These are phyloP conservation scores for Thelephora terrestris DNA, from an alignment of 1,284 basidiomycete genomes.

Conservation along the genomic window DNA sequence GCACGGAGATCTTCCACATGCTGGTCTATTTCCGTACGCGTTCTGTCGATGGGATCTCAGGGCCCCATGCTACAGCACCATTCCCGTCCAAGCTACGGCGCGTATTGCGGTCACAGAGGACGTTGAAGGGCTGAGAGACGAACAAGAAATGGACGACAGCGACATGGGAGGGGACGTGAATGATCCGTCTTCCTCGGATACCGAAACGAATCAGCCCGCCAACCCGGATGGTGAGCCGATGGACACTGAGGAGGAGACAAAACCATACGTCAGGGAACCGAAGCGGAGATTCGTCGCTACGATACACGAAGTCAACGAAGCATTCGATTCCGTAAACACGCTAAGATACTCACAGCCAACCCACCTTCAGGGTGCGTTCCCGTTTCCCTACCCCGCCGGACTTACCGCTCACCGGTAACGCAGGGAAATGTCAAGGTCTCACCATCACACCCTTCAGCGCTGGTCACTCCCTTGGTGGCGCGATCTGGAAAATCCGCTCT, in stretches of 20 bases:
- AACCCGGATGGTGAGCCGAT: neutral
- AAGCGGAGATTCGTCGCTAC: constrained; percentile 63
- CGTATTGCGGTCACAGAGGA: constrained; percentile 83
- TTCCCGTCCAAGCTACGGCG: constrained; percentile 96
- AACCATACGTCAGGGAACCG: constrained; percentile 13
- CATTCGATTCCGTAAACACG: constrained; percentile 88
- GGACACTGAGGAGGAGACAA: constrained; percentile 9
- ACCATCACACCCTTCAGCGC: constrained; percentile 96
- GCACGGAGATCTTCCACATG: constrained; percentile 84
- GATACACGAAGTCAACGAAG: constrained; percentile 81
- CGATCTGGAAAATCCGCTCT: constrained; percentile 97
- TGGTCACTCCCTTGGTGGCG: constrained; percentile 93
- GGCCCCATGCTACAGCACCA: constrained; percentile 91
- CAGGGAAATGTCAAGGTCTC: constrained; percentile 83
- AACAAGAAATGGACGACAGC: constrained; percentile 48
- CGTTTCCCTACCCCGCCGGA: neutral
- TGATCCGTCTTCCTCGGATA: neutral
- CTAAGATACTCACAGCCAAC: constrained; percentile 94
- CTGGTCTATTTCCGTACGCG: constrained; percentile 89
- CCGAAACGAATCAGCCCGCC: constrained; percentile 10
- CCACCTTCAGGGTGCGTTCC: constrained; percentile 75
- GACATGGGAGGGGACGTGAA: constrained; percentile 9
- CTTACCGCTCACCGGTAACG: constrained; percentile 2
- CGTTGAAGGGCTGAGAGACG: constrained; percentile 67
- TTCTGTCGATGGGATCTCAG: constrained; percentile 80